phyloP scores from a whole-genome alignment of 441 rosid species.

The Hypseocharis bilobata region DNA sequence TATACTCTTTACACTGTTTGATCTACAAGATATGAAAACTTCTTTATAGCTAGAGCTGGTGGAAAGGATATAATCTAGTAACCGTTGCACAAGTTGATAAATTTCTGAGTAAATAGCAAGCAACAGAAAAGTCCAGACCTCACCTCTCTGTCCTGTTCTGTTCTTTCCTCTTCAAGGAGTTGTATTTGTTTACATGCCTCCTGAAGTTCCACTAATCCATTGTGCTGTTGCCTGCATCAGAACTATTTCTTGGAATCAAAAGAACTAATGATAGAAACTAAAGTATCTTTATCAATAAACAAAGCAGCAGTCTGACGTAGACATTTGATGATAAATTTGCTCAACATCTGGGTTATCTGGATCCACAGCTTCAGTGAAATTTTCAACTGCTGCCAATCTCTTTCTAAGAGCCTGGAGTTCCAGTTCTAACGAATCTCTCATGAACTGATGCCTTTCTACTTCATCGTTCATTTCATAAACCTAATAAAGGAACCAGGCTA shows the following conservation, averaged over 20 bases:
- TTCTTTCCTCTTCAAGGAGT: constrained; percentile 48
- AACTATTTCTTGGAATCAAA: constrained; percentile 15
- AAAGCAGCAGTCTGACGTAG: constrained; percentile 36
- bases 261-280: constrained; percentile 20
- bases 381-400: constrained; percentile 60
- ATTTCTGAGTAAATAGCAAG: constrained; percentile 7
- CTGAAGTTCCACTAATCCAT: constrained; percentile 39
- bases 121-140: constrained; percentile 15
- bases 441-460: constrained; percentile 62
- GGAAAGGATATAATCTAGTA: constrained; percentile 4
- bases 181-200: constrained; percentile 41
- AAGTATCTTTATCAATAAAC: constrained; percentile 16
- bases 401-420: constrained; percentile 63
- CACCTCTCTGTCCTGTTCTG: constrained; percentile 67
- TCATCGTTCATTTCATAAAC: constrained; percentile 80
- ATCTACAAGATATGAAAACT: constrained; percentile 41
- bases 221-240: constrained; percentile 34
- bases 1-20: constrained; percentile 61
- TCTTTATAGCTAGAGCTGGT: constrained; percentile 1
- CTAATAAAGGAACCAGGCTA: constrained; percentile 33
- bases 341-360: constrained; percentile 28
- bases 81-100: background rate
- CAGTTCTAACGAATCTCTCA: constrained; percentile 62
- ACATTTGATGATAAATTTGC: constrained; percentile 35
- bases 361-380: constrained; percentile 37